Conservation (phyloP, 768 basidiomycete species). For the Mycena albidolilacea region DNA sequence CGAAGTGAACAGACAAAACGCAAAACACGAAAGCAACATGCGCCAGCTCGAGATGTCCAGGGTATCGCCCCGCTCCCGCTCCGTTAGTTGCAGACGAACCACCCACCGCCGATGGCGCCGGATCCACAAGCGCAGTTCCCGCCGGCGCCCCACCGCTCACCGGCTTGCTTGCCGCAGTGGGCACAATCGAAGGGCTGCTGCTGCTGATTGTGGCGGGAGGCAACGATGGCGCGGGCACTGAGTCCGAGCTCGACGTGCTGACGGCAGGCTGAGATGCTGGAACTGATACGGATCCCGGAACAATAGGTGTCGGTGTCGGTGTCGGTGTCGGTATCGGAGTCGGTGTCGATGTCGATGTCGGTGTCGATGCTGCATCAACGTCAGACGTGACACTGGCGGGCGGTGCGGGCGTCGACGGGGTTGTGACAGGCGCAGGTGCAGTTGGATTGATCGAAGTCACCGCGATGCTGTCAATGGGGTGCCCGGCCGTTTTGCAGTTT, state of each 20-base stretch:
- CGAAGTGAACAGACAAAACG: not conserved
- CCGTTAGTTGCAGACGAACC: not conserved
- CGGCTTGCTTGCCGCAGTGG: not conserved
- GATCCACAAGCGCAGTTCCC: not conserved
- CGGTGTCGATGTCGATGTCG: not conserved
- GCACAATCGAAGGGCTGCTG: not conserved
- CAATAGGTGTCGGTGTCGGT: not conserved
- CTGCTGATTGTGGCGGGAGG: not conserved
- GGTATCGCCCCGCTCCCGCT: not conserved
- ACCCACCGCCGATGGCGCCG: not conserved
- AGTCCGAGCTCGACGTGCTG: not conserved
- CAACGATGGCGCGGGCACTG: not conserved
- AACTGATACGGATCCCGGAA: not conserved
- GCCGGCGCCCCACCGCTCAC: not conserved
- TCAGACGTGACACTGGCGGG: too few species aligned
- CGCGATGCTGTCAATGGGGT: not conserved
- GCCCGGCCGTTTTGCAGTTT: not conserved
- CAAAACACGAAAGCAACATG: not conserved
- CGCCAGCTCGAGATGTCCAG: not conserved
- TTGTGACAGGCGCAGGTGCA: not conserved
- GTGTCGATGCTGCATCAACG: too few species aligned
- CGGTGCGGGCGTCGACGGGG: not conserved
- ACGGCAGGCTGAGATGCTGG: not conserved
- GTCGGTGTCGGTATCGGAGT: not conserved
- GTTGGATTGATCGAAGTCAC: constrained; percentile 5